Conservation (phyloP, 306 rosid genomes). For the Benincasa hispida region DNA sequence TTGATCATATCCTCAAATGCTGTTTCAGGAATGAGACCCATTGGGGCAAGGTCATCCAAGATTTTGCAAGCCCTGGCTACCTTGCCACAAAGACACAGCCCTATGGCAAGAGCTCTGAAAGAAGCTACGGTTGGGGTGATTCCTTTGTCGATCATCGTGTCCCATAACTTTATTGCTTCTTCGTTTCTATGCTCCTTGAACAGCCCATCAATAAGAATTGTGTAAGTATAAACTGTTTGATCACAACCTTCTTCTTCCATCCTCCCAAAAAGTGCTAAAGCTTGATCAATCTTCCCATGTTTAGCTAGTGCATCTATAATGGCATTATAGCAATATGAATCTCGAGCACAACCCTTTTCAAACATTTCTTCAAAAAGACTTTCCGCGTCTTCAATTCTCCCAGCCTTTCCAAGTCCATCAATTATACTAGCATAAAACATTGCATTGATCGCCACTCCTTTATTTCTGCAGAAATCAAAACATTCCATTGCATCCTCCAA, state of each 20-base stretch:
- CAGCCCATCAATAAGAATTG: constrained; percentile 56
- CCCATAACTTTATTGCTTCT: constrained; percentile 71
- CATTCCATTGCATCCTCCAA: constrained; percentile 64
- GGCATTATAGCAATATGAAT: constrained; percentile 65
- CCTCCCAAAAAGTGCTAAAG: constrained; percentile 32
- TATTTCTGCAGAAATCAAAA: constrained; percentile 32
- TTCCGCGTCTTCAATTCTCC: constrained; percentile 69
- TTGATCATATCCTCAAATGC: constrained; percentile 81
- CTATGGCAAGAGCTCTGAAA: constrained; percentile 69
- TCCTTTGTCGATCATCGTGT: constrained; percentile 74
- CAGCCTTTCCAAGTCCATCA: constrained; percentile 82
- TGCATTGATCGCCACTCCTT: constrained; percentile 44
- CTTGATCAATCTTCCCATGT: constrained; percentile 52
- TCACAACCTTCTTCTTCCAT: constrained; percentile 83
- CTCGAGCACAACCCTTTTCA: constrained; percentile 44
- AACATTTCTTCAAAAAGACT: constrained; percentile 61
- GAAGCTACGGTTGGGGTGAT: constrained; percentile 68
- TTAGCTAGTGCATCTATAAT: constrained; percentile 62
- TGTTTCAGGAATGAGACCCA: constrained; percentile 61
- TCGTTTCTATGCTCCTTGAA: constrained; percentile 66
- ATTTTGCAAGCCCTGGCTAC: constrained; percentile 81
- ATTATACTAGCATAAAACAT: constrained; percentile 69
- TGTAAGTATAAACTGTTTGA: constrained; percentile 65
- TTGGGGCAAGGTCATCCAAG: constrained; percentile 79
- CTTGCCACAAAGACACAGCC: constrained; percentile 80